Conservation (phyloP, 768 basidiomycete species). For the Thelephora aurantiotincta region DNA sequence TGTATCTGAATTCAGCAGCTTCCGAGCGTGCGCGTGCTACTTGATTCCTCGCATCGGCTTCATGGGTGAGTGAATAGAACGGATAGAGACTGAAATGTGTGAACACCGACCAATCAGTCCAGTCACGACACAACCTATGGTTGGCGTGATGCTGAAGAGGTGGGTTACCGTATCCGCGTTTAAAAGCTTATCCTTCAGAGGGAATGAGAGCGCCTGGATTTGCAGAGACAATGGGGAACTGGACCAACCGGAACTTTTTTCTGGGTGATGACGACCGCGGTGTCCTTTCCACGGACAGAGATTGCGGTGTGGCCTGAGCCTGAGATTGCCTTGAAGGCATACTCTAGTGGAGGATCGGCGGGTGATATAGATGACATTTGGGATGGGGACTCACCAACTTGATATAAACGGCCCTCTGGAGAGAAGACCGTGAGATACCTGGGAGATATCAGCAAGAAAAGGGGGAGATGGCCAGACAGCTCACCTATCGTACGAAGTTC, state of each 20-base stretch:
- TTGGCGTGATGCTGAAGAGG: slow-evolving; percentile 89
- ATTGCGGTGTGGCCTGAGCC: slow-evolving; percentile 93
- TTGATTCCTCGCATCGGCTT: slow-evolving; percentile 89
- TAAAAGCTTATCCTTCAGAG: slow-evolving; percentile 81
- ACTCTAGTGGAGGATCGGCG: slow-evolving; percentile 41
- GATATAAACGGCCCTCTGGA: slow-evolving; percentile 92
- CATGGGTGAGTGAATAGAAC: background rate
- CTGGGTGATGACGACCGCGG: slow-evolving; percentile 92
- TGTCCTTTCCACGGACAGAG: slow-evolving; percentile 87
- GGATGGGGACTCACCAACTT: slow-evolving; percentile 66
- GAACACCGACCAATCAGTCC: slow-evolving; percentile 70
- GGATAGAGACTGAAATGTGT: background rate
- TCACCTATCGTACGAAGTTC: slow-evolving; percentile 87
- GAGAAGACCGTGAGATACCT: slow-evolving; percentile 97
- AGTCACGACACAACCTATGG: slow-evolving; percentile 96
- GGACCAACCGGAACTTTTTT: slow-evolving; percentile 88
- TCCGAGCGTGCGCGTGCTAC: slow-evolving; percentile 76
- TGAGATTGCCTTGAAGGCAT: slow-evolving; percentile 99
- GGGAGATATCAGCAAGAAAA: background rate
- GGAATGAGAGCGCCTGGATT: background rate
- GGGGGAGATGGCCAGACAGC: background rate
- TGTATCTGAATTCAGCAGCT: slow-evolving; percentile 88
- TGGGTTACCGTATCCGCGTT: slow-evolving; percentile 92
- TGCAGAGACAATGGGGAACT: background rate
- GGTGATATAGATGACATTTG: background rate